Conservation (phyloP, 305 asterid species). For the Fraxinus dipetala region DNA sequence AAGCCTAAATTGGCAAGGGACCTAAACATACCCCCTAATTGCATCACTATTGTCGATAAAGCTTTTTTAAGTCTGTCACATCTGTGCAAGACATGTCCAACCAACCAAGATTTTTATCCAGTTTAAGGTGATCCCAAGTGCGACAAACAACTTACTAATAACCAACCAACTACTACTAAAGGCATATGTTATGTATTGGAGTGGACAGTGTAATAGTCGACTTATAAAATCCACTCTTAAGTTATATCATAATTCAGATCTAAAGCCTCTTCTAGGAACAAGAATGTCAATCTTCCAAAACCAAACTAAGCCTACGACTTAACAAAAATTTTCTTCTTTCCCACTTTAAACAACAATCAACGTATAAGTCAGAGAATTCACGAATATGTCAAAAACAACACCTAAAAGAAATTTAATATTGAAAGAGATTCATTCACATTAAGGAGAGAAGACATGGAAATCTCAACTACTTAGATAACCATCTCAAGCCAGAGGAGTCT, state of each 20-base stretch:
- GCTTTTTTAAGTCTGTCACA: neutral
- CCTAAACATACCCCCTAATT: no score
- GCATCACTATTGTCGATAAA: neutral
- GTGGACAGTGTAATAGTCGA: neutral
- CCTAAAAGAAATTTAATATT: no score
- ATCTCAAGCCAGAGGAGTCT: no score
- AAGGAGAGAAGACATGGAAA: no score
- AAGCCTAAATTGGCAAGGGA: no score
- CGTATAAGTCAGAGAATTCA: neutral
- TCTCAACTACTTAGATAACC: no score
- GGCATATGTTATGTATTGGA: neutral
- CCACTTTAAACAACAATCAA: neutral
- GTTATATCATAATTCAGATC: neutral
- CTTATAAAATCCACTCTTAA: neutral
- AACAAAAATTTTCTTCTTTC: neutral
- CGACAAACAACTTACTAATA: neutral
- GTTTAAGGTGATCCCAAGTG: neutral
- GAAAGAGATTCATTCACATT: no score
- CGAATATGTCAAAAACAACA: no score
- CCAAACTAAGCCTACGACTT: neutral
- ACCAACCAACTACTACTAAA: neutral
- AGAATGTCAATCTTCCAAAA: neutral
- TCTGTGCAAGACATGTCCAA: neutral
- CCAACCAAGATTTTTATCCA: neutral
- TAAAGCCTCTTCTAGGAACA: neutral